Evolutionary conservation across 2,329 filamentous ascomycete genomes (phyloP).

Genomic region (Fusarium sp.): DNA sequence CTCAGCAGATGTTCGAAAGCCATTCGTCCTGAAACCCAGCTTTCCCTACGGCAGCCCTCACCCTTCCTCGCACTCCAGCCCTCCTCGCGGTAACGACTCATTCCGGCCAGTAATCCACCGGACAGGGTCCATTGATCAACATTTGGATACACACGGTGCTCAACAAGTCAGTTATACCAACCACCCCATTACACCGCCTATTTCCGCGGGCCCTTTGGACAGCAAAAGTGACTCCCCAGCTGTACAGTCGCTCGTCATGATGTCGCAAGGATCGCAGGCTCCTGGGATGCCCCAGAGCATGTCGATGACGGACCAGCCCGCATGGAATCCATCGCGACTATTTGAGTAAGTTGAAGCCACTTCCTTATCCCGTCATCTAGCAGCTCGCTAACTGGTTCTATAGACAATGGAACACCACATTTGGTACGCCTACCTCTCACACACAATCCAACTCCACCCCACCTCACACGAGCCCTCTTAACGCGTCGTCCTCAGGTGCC

Average conservation of each 20-base stretch:
- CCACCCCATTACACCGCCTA: slow-evolving; percentile 82
- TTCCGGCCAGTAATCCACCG: slow-evolving; percentile 59
- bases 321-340: slow-evolving; percentile 87
- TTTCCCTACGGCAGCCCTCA: slow-evolving; percentile 88
- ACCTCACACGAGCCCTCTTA: slow-evolving; percentile 61
- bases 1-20: slow-evolving; percentile 83
- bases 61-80: slow-evolving; percentile 69
- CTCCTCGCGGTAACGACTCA: slow-evolving; percentile 61
- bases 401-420: slow-evolving; percentile 95
- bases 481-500: slow-evolving; percentile 62
- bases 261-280: slow-evolving; percentile 68
- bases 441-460: slow-evolving; percentile 45
- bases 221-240: slow-evolving; percentile 80
- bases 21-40: slow-evolving; percentile 87
- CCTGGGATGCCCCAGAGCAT: slow-evolving; percentile 64
- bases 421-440: slow-evolving; percentile 71
- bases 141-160: slow-evolving; percentile 61
- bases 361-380: neutral
- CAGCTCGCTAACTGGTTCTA: slow-evolving; percentile 2
- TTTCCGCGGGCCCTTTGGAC: slow-evolving; percentile 77
- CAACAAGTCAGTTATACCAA: slow-evolving; percentile 73
- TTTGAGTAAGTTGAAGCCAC: slow-evolving; percentile 78
- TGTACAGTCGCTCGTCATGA: slow-evolving; percentile 77
- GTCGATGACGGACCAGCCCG: slow-evolving; percentile 68
- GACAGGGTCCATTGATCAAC: slow-evolving; percentile 62